These are phyloP conservation scores for Lepraria neglecta DNA, from an alignment of 495 filamentous ascomycete species.

Conservation along the genomic window DNA sequence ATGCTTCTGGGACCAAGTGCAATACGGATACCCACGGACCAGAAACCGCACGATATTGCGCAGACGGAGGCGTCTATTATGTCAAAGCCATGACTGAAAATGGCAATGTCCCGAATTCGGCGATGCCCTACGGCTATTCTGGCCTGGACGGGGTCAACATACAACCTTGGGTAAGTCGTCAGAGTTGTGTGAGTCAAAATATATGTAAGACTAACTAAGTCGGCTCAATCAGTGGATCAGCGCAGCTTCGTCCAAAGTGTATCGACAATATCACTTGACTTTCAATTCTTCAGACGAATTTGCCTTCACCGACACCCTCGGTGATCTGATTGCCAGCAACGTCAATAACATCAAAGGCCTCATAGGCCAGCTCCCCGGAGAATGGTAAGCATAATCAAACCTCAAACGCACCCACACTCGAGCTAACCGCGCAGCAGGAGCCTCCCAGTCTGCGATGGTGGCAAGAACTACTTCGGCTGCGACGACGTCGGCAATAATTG, in stretches of 20 bases:
- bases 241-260: constrained; percentile 2
- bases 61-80: constrained; percentile 8
- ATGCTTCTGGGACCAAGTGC: neutral
- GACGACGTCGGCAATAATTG: neutral
- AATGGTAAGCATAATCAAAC: neutral
- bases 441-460: constrained; percentile 6
- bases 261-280: neutral
- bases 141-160: neutral
- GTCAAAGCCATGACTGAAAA: neutral
- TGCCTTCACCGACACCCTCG: neutral
- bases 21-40: neutral
- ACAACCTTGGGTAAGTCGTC: neutral
- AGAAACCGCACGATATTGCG: neutral
- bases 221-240: neutral
- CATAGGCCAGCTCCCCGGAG: neutral
- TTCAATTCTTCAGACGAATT: neutral
- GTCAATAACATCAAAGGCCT: neutral
- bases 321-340: neutral
- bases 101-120: no score
- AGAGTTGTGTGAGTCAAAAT: neutral
- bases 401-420: neutral
- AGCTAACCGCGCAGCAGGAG: neutral
- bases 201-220: neutral
- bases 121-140: neutral
- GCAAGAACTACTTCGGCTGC: constrained; percentile 6